Percentiles rank a stretch among this genome's conserved stretches.
These are phyloP conservation scores for Paracoccidioides brasiliensis DNA, from an alignment of 2,329 filamentous ascomycete genomes.

Conservation along the genomic window DNA sequence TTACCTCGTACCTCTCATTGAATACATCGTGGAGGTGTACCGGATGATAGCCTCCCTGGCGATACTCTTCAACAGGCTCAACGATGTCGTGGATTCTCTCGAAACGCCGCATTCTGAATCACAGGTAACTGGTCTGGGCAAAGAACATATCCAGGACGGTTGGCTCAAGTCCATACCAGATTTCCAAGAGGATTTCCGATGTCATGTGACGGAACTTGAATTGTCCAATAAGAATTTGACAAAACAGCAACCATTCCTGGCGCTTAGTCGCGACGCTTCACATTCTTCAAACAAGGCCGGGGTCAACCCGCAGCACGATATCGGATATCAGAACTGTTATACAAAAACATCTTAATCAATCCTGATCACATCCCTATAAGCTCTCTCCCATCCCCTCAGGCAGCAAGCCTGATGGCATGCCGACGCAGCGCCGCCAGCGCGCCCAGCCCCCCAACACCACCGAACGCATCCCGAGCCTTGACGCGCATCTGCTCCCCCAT, in stretches of 20 bases:
- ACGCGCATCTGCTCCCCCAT: too few relatives aligned
- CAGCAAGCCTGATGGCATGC: too few relatives aligned
- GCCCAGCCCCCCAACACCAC: too few relatives aligned
- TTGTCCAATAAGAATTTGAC: neutral
- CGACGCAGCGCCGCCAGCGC: too few relatives aligned
- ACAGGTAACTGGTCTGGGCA: neutral
- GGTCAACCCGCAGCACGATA: too few relatives aligned
- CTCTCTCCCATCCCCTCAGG: too few relatives aligned
- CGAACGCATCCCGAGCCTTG: too few relatives aligned
- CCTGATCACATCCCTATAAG: too few relatives aligned
- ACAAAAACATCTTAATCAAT: too few relatives aligned
- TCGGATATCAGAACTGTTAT: too few relatives aligned
- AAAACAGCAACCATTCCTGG: neutral
- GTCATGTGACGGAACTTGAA: neutral
- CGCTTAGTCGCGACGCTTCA: neutral
- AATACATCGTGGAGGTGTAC: conserved; percentile 16
- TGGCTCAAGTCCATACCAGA: neutral
- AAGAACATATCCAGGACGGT: neutral
- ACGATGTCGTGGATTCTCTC: conserved; percentile 15
- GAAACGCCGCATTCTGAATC: conserved; percentile 11
- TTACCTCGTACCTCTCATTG: conserved; percentile 11
- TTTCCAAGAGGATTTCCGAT: neutral
- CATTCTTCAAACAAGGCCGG: too few relatives aligned
- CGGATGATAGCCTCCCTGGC: conserved; percentile 16
- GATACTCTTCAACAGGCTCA: conserved; percentile 17